These are phyloP conservation scores for Rhizopus stolonifer DNA, from an alignment of 371 early-diverging fungal species.

Conservation along the genomic window DNA sequence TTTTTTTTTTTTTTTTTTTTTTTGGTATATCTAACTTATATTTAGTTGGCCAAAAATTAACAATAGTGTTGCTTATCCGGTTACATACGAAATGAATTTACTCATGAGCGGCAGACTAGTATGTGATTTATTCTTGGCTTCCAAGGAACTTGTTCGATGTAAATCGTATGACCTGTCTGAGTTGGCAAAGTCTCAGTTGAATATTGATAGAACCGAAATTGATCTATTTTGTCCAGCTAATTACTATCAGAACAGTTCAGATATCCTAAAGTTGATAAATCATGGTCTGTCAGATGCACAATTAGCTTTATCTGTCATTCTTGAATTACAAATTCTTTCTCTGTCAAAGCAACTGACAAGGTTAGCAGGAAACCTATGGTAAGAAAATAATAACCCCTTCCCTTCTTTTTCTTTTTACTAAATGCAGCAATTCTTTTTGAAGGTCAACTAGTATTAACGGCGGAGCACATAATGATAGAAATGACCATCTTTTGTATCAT, in stretches of 20 bases:
- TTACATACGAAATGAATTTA: slow-evolving; percentile 52
- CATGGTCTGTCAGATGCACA: slow-evolving; percentile 80
- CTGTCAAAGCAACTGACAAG: slow-evolving; percentile 87
- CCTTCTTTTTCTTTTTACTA: too few species aligned
- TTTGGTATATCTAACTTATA: too few species aligned
- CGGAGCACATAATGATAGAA: slow-evolving; percentile 86
- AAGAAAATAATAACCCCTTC: too few species aligned
- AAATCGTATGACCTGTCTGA: slow-evolving; percentile 79
- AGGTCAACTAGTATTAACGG: slow-evolving; percentile 77
- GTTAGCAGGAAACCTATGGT: slow-evolving; percentile 92
- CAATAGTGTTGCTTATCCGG: slow-evolving; percentile 68
- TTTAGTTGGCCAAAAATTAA: slow-evolving; percentile 71
- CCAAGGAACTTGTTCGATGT: slow-evolving; percentile 78
- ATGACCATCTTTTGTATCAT: slow-evolving; percentile 96
- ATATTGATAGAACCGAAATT: slow-evolving; percentile 72
- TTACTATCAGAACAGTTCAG: slow-evolving; percentile 57
- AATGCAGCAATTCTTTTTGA: not conserved
- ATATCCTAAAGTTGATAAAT: slow-evolving; percentile 61
- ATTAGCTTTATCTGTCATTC: slow-evolving; percentile 69
- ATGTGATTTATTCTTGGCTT: slow-evolving; percentile 89
- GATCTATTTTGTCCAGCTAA: slow-evolving; percentile 64
- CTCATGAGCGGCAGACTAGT: slow-evolving; percentile 81
- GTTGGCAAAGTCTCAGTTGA: slow-evolving; percentile 68
- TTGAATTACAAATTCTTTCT: slow-evolving; percentile 82
- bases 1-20: not conserved